phyloP scores from a whole-genome alignment of 2,329 filamentous ascomycete species.

The Penicillium concentricum region DNA sequence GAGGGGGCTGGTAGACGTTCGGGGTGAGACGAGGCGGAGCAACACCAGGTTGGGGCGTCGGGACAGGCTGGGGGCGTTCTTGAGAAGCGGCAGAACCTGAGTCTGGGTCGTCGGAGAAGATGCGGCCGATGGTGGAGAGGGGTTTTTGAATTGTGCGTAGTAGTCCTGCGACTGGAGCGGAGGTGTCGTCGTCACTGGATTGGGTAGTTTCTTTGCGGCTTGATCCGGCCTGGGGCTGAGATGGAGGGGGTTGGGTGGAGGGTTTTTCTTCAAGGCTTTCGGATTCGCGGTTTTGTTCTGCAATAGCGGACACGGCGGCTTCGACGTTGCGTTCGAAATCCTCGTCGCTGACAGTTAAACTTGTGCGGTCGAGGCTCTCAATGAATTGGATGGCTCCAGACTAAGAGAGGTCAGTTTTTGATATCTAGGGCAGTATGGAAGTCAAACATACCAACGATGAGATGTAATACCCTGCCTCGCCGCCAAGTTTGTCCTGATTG shows the following conservation, averaged over 20 bases:
- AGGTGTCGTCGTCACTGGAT: constrained; percentile 63
- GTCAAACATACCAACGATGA: constrained; percentile 71
- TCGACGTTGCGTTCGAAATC: constrained; percentile 98
- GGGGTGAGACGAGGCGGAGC: constrained; percentile 53
- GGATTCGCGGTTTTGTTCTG: constrained; percentile 74
- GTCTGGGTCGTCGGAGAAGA: constrained; percentile 73
- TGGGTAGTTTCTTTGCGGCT: constrained; percentile 35
- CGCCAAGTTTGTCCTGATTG: constrained; percentile 93
- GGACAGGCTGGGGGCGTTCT: constrained; percentile 35
- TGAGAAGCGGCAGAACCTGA: constrained; percentile 19
- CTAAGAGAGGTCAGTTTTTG: constrained; percentile 22
- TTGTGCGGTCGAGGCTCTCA: constrained; percentile 92
- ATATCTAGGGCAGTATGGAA: not conserved
- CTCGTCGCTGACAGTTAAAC: constrained; percentile 86
- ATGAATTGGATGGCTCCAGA: constrained; percentile 89
- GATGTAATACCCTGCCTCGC: constrained; percentile 97
- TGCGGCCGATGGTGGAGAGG: constrained; percentile 85
- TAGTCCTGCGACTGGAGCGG: constrained; percentile 75
- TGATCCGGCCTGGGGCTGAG: constrained; percentile 58
- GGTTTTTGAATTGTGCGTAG: constrained; percentile 89
- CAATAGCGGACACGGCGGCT: constrained; percentile 89
- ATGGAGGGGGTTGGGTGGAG: constrained; percentile 56
- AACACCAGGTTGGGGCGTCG: constrained; percentile 47
- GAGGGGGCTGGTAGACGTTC: constrained; percentile 45
- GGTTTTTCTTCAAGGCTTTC: constrained; percentile 45